Evolutionary conservation across 345 rosid genomes (phyloP).

Genomic region (Stellera chamaejasme): DNA sequence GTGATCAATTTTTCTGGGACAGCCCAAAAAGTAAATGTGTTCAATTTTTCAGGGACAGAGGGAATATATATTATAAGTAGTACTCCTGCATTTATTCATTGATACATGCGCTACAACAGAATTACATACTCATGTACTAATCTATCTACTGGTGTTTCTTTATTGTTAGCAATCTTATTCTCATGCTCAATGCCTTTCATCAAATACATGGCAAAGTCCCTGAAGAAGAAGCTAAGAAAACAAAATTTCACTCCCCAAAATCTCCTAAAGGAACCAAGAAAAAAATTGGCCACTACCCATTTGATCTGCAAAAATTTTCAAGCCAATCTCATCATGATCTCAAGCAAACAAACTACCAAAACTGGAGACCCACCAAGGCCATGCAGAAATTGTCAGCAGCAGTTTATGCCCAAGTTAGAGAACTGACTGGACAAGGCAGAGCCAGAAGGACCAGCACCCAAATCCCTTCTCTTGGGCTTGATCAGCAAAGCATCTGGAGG

Average conservation of each 20-base stretch:
- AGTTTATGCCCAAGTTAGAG: slow-evolving; percentile 34
- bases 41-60: too few relatives aligned
- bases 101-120: too few relatives aligned
- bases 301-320: not conserved
- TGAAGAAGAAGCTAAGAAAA: not conserved
- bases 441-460: slow-evolving; percentile 15
- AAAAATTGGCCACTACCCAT: not conserved
- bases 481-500: slow-evolving; percentile 17
- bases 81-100: too few relatives aligned
- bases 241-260: too few relatives aligned
- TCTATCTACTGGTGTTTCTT: too few relatives aligned
- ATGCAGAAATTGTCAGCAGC: slow-evolving; percentile 22
- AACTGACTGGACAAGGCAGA: slow-evolving; percentile 42
- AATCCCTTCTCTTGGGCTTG: slow-evolving; percentile 13
- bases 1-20: too few relatives aligned
- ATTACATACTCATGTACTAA: too few relatives aligned
- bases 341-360: slow-evolving; percentile 7
- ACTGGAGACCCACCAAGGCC: slow-evolving; percentile 8
- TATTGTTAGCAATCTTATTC: too few relatives aligned
- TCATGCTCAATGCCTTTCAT: too few relatives aligned
- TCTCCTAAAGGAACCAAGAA: not conserved
- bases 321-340: not conserved
- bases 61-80: too few relatives aligned
- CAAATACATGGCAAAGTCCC: too few relatives aligned
- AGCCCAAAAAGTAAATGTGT: too few relatives aligned